Evolutionary conservation across 2,329 filamentous ascomycete species (phyloP).

Genomic region (Ambrosiella beaveri): DNA sequence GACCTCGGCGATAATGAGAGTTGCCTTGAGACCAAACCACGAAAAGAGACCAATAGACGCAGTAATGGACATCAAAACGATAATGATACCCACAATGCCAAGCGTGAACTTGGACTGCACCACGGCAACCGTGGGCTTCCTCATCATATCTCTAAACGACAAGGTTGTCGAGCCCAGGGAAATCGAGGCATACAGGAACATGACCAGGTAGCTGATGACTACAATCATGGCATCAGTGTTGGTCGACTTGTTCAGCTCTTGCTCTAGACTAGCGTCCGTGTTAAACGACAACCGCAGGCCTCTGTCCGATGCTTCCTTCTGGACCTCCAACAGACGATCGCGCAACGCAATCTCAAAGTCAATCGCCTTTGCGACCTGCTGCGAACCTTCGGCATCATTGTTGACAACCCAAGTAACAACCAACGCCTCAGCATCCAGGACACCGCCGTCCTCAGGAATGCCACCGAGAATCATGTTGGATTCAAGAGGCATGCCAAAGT

Average conservation of each 20-base stretch:
- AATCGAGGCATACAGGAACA: constrained; percentile 94
- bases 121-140: constrained; percentile 66
- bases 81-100: constrained; percentile 84
- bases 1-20: constrained; percentile 93
- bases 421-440: constrained; percentile 60
- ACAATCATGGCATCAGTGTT: constrained; percentile 98
- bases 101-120: constrained; percentile 95
- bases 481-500: constrained; percentile 76
- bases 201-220: constrained; percentile 90
- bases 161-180: constrained; percentile 79
- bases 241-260: constrained; percentile 93
- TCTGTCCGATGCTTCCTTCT: constrained; percentile 58
- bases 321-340: constrained; percentile 54
- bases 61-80: constrained; percentile 93
- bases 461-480: constrained; percentile 76
- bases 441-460: constrained; percentile 38
- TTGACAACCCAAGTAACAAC: constrained; percentile 90
- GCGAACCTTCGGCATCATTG: constrained; percentile 61
- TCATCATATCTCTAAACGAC: constrained; percentile 56
- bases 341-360: constrained; percentile 79
- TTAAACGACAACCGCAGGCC: constrained; percentile 84
- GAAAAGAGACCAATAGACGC: constrained; percentile 92
- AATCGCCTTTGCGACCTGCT: constrained; percentile 55
- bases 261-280: constrained; percentile 83
- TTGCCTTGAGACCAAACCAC: constrained; percentile 79